Conservation (phyloP, 1,284 basidiomycete species). For the Bjerkandera adusta region DNA sequence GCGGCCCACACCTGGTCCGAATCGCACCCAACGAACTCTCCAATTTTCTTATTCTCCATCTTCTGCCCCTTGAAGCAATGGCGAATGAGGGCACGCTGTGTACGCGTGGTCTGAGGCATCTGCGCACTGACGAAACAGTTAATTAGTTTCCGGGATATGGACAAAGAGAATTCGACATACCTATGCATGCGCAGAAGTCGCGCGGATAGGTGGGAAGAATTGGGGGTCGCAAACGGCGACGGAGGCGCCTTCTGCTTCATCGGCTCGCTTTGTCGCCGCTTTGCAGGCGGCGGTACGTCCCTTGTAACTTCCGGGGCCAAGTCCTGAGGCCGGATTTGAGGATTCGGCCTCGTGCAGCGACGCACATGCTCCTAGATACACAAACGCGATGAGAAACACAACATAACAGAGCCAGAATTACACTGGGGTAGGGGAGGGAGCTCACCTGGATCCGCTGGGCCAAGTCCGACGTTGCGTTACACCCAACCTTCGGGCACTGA, state of each 20-base stretch:
- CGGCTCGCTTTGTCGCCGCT: background rate
- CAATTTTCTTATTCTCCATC: constrained; percentile 4
- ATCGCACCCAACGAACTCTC: constrained; percentile 1
- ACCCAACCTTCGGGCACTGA: constrained; percentile 5
- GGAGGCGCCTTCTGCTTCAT: background rate
- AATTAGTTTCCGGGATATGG: background rate
- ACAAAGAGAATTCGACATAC: background rate
- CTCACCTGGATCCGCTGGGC: constrained; percentile 2
- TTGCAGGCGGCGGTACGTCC: background rate
- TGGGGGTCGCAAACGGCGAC: background rate
- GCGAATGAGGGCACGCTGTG: constrained; percentile 6
- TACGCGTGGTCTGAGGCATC: background rate
- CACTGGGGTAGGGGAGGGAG: background rate
- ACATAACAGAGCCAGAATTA: background rate
- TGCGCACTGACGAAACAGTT: background rate
- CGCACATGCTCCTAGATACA: background rate
- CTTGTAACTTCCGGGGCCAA: background rate
- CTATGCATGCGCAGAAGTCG: constrained; percentile 2
- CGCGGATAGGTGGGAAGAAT: background rate
- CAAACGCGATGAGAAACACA: background rate
- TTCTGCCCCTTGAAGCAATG: background rate
- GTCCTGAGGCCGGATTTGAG: background rate
- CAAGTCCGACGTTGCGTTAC: background rate
- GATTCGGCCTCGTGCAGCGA: background rate
- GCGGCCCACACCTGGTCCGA: constrained; percentile 1